These are phyloP conservation scores for Tulasnella sp. DNA, from an alignment of 768 basidiomycete genomes.

Conservation along the genomic window DNA sequence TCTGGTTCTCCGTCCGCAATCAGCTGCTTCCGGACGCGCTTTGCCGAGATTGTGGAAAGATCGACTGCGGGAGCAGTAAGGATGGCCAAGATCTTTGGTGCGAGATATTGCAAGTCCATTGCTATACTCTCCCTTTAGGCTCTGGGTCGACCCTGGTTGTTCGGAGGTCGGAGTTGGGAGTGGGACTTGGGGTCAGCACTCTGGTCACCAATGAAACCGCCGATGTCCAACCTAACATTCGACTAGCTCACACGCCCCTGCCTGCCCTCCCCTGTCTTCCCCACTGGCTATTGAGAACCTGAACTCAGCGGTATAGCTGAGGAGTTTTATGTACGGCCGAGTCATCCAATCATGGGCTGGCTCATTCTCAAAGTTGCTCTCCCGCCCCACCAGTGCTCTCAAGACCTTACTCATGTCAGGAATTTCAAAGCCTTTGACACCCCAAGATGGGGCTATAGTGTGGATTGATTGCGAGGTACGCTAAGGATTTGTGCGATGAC, in stretches of 20 bases:
- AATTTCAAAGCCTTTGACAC: conserved; percentile 31
- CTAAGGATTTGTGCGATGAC: not conserved
- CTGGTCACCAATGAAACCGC: not conserved
- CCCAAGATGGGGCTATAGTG: conserved; percentile 55
- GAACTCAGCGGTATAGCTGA: no score
- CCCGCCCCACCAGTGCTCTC: conserved; percentile 6
- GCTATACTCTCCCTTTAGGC: conserved; percentile 29
- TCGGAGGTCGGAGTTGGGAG: not conserved
- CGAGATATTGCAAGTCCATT: conserved; percentile 23
- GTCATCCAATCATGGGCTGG: no score
- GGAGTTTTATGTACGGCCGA: no score
- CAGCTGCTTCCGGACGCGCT: conserved; percentile 73
- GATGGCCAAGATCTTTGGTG: conserved; percentile 56
- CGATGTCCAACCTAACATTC: not conserved
- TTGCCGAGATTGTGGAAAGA: conserved; percentile 73
- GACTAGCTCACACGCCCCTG: not conserved
- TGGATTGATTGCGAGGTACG: conserved; percentile 69
- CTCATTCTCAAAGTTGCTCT: conserved; percentile 13
- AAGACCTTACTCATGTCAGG: not conserved
- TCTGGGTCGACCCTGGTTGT: not conserved
- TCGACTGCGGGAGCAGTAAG: conserved; percentile 68
- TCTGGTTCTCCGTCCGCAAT: conserved; percentile 30
- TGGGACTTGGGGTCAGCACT: not conserved
- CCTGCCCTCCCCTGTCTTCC: no score
- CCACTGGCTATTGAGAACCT: no score